Percentiles rank a stretch among this genome's conserved stretches.
phyloP scores from a whole-genome alignment of 2,329 filamentous ascomycete species.

The Teratosphaeria zuluensis region DNA sequence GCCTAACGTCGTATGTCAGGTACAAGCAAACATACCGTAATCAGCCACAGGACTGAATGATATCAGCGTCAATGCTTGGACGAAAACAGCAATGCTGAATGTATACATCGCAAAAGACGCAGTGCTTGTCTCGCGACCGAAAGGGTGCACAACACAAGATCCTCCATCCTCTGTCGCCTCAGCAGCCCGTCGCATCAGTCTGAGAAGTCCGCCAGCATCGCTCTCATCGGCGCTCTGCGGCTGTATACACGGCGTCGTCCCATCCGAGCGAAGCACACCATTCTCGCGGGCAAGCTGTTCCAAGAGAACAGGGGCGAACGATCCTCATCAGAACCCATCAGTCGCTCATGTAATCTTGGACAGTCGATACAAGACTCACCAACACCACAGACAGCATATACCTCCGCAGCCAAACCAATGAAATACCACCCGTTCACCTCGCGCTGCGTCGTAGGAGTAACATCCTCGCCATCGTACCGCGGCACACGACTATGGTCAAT shows the following conservation, averaged over 20 bases:
- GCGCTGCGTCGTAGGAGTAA: conserved; percentile 14
- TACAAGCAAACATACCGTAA: conserved; percentile 80
- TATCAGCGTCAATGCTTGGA: conserved; percentile 85
- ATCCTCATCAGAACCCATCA: conserved; percentile 36
- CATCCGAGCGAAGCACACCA: conserved; percentile 74
- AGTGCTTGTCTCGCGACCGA: conserved; percentile 84
- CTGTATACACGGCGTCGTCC: conserved; percentile 55
- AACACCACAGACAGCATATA: conserved; percentile 90
- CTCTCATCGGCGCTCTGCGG: conserved; percentile 4
- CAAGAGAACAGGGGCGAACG: conserved; percentile 90
- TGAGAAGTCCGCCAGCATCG: neutral
- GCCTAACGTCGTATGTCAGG: conserved; percentile 74
- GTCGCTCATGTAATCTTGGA: no score
- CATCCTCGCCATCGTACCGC: conserved; percentile 18
- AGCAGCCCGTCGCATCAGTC: neutral
- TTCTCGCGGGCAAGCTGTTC: conserved; percentile 84
- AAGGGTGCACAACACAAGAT: conserved; percentile 72
- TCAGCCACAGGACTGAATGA: conserved; percentile 95
- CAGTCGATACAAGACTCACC: conserved; percentile 46
- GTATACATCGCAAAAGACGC: conserved; percentile 98
- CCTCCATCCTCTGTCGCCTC: conserved; percentile 43
- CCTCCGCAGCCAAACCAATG: conserved; percentile 66
- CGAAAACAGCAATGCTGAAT: conserved; percentile 81
- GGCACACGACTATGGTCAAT: conserved; percentile 1
- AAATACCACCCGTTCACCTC: conserved; percentile 22